These are phyloP conservation scores for Cystobasidiaceae sp. DNA, from an alignment of 1,284 basidiomycete genomes.

Conservation along the genomic window DNA sequence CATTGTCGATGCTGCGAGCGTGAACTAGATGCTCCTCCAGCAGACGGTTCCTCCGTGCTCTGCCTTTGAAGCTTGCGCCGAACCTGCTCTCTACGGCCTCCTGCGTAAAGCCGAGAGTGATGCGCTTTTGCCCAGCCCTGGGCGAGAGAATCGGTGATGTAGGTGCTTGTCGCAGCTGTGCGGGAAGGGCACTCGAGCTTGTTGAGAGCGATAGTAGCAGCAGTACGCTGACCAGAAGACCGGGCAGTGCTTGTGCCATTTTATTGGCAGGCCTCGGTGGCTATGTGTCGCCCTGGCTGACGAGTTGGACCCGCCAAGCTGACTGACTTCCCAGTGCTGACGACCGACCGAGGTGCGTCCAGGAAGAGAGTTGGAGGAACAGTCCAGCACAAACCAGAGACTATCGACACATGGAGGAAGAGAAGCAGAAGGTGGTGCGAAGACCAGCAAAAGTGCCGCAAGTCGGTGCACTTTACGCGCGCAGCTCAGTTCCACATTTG, in stretches of 20 bases:
- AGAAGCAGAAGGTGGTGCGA: no score
- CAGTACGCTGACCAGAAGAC: background rate
- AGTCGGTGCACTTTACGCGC: no score
- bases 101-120: slow-evolving; percentile 22
- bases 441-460: no score
- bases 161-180: background rate
- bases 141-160: background rate
- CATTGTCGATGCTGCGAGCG: no score
- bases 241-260: background rate
- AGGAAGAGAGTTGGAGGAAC: no score
- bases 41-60: background rate
- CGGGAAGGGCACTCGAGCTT: background rate
- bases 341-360: no score
- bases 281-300: no score
- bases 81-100: slow-evolving; percentile 4
- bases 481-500: no score
- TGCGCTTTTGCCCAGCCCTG: background rate
- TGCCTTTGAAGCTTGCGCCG: slow-evolving; percentile 6
- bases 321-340: no score
- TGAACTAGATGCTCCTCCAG: background rate
- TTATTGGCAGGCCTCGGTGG: background rate
- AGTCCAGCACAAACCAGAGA: no score
- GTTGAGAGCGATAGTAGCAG: background rate
- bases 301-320: no score
- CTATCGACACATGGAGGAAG: no score